Evolutionary conservation across 805 yeast species (phyloP).

Genomic region (Candida suzukii): DNA sequence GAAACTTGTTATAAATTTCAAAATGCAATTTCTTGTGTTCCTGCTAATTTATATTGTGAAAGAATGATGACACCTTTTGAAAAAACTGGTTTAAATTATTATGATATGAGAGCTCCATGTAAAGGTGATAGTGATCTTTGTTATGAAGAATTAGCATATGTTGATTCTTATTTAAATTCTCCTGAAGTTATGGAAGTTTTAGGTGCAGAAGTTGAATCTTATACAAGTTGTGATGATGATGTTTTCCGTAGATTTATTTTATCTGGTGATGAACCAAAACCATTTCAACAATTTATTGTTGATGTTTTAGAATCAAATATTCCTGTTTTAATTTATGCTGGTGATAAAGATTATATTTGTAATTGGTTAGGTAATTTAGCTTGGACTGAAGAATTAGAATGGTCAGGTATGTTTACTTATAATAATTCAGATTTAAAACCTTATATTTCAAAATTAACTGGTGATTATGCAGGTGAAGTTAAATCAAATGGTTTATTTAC

Average conservation of each 20-base stretch:
- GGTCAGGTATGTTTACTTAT: slow-evolving; percentile 14
- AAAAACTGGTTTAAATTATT: slow-evolving; percentile 82
- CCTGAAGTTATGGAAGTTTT: slow-evolving; percentile 71
- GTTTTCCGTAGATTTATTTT: slow-evolving; percentile 75
- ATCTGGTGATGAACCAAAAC: slow-evolving; percentile 90
- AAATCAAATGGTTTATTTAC: slow-evolving; percentile 57
- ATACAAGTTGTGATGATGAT: slow-evolving; percentile 69
- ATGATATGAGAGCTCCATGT: slow-evolving; percentile 81
- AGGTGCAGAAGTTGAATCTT: slow-evolving; percentile 85
- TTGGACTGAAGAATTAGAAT: slow-evolving; percentile 69
- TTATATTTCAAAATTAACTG: slow-evolving; percentile 22
- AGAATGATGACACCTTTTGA: slow-evolving; percentile 77
- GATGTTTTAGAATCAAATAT: slow-evolving; percentile 63
- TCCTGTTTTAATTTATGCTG: slow-evolving; percentile 88
- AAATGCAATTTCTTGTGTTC: slow-evolving; percentile 80
- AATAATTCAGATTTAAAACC: slow-evolving; percentile 10
- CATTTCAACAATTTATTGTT: slow-evolving; percentile 71
- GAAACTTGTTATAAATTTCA: slow-evolving; percentile 71
- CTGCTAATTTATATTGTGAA: slow-evolving; percentile 87
- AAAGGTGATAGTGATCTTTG: slow-evolving; percentile 59
- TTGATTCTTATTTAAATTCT: slow-evolving; percentile 72
- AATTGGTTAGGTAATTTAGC: slow-evolving; percentile 94
- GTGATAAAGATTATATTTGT: slow-evolving; percentile 94
- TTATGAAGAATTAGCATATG: slow-evolving; percentile 69
- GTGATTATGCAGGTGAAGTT: slow-evolving; percentile 29